Conservation (phyloP, 495 filamentous ascomycete species). For the Hypomontagnella monticulosa region DNA sequence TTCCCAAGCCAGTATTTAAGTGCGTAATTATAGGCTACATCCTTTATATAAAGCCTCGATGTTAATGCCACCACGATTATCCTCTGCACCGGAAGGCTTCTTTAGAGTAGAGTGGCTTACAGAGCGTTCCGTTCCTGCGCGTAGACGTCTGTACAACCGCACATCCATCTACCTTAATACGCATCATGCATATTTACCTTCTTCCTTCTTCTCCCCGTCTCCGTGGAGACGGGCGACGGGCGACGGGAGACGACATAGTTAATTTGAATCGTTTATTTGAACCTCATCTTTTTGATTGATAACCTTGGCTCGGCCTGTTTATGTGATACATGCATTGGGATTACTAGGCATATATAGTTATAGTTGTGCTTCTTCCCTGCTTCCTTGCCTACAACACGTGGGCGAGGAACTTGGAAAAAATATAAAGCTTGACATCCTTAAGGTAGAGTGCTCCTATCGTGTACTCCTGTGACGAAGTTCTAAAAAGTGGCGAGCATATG, state of each 20-base stretch:
- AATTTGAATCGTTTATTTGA: slow-evolving; percentile 13
- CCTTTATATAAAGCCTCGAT: neutral
- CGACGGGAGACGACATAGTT: slow-evolving; percentile 10
- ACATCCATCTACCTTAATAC: neutral
- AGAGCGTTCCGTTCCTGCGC: neutral
- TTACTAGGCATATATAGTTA: no score
- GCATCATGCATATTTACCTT: slow-evolving; percentile 11
- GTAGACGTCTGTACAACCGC: slow-evolving; percentile 12
- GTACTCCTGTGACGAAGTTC: no score
- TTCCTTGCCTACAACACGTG: no score
- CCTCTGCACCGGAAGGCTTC: neutral
- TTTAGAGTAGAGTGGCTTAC: neutral
- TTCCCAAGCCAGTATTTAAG: no score
- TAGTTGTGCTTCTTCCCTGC: no score
- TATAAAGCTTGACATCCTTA: no score
- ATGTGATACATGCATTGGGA: no score
- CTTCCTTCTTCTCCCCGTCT: slow-evolving; percentile 1
- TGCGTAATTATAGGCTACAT: neutral
- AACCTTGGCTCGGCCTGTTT: no score
- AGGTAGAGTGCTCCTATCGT: no score
- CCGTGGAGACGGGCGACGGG: neutral
- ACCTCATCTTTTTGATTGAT: neutral
- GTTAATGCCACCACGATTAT: neutral
- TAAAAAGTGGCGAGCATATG: no score
- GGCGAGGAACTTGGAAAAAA: no score